Percentiles rank a stretch among this genome's conserved stretches.
phyloP scores from a whole-genome alignment of 2,329 filamentous ascomycete species.

The Passalora sequoiae region DNA sequence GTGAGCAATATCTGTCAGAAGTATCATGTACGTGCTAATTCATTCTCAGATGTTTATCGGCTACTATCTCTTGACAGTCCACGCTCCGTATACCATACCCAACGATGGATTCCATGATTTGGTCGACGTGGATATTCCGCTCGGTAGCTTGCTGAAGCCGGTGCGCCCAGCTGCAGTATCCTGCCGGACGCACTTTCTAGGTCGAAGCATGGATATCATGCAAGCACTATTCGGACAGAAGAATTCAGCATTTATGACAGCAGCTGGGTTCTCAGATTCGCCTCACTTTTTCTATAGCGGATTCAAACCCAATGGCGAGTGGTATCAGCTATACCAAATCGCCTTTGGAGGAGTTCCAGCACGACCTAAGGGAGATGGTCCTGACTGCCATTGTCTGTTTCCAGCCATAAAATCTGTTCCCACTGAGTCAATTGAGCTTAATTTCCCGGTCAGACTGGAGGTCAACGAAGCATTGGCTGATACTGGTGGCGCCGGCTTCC shows the following conservation, averaged over 20 bases:
- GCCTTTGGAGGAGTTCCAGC: slow-evolving; percentile 27
- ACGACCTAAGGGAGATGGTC: slow-evolving; percentile 26
- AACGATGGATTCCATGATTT: slow-evolving; percentile 28
- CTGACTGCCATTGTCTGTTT: slow-evolving; percentile 27
- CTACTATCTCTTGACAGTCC: slow-evolving; percentile 24
- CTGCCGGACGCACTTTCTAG: slow-evolving; percentile 26
- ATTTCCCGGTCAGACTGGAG: slow-evolving; percentile 26
- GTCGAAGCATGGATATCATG: slow-evolving; percentile 28
- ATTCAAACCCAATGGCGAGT: slow-evolving; percentile 42
- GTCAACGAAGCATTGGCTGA: slow-evolving; percentile 28
- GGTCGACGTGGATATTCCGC: slow-evolving; percentile 24
- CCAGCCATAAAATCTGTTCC: slow-evolving; percentile 27
- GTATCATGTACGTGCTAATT: not conserved
- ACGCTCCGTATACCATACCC: slow-evolving; percentile 25
- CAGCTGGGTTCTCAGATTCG: slow-evolving; percentile 25
- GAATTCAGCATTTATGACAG: slow-evolving; percentile 26
- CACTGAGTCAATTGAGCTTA: slow-evolving; percentile 26
- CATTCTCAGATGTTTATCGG: slow-evolving; percentile 22
- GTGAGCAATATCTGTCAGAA: slow-evolving; percentile 6
- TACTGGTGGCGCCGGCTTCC: slow-evolving; percentile 24
- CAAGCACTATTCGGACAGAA: slow-evolving; percentile 28
- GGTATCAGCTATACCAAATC: slow-evolving; percentile 41
- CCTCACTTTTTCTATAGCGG: slow-evolving; percentile 31
- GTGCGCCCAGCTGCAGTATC: slow-evolving; percentile 25
- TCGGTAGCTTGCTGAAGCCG: slow-evolving; percentile 23